These are phyloP conservation scores for Xylaria sp. DNA, from an alignment of 2,329 filamentous ascomycete species.

Conservation along the genomic window DNA sequence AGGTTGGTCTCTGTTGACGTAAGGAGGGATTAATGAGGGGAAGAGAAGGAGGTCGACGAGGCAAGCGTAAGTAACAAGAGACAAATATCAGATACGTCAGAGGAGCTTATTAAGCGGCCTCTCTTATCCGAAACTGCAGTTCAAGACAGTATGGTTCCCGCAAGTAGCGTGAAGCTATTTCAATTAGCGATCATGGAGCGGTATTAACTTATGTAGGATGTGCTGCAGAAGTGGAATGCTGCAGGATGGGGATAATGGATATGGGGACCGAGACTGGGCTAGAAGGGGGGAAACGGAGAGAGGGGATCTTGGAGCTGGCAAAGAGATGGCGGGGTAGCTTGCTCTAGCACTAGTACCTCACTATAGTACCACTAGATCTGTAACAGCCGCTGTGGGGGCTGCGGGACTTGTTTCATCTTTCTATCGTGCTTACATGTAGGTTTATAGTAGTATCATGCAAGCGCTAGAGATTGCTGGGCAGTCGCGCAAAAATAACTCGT, in stretches of 20 bases:
- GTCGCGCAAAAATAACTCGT: no score
- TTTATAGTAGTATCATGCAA: no score
- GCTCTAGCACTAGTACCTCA: conserved; percentile 7
- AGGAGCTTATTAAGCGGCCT: not conserved
- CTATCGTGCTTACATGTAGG: not conserved
- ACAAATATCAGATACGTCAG: not conserved
- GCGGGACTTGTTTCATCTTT: conserved; percentile 27
- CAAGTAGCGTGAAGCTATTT: conserved; percentile 6
- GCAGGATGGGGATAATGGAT: conserved; percentile 2
- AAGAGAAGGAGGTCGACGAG: not conserved
- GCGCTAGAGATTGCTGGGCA: no score
- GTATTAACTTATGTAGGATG: not conserved
- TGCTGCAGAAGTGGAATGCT: not conserved
- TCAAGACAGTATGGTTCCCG: not conserved
- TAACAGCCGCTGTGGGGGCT: conserved; percentile 27
- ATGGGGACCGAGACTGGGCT: not conserved
- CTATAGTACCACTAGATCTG: conserved; percentile 13
- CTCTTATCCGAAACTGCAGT: not conserved
- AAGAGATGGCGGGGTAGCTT: conserved; percentile 17
- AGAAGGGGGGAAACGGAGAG: conserved; percentile 9
- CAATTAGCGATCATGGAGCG: not conserved
- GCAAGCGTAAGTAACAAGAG: not conserved
- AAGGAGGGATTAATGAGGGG: not conserved
- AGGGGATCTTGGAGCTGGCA: not conserved
- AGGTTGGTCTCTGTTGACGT: not conserved